These are phyloP conservation scores for Annulohypoxylon maeteangense DNA, from an alignment of 495 filamentous ascomycete species.

Conservation along the genomic window DNA sequence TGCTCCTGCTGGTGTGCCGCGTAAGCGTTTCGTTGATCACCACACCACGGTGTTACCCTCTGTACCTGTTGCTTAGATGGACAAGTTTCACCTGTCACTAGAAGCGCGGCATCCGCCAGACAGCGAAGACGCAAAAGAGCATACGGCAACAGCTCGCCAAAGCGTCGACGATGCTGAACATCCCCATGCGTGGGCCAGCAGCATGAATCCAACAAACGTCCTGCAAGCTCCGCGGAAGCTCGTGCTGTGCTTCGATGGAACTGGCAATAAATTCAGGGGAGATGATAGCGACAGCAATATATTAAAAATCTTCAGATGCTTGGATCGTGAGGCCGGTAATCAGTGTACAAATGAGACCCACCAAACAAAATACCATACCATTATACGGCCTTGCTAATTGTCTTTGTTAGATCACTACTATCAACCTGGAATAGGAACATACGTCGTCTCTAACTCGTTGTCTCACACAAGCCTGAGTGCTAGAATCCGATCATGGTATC, in stretches of 20 bases:
- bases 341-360: conserved; percentile 56
- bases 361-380: neutral
- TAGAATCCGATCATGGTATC: conserved; percentile 76
- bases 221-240: conserved; percentile 56
- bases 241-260: conserved; percentile 90
- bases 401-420: conserved; percentile 70
- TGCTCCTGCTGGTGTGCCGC: neutral
- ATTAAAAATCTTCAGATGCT: conserved; percentile 82
- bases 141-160: conserved; percentile 14
- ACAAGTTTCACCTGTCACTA: conserved; percentile 27
- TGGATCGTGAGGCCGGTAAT: conserved; percentile 62
- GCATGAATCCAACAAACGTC: conserved; percentile 28
- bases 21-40: neutral
- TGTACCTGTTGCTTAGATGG: conserved; percentile 12
- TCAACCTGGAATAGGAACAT: conserved; percentile 87
- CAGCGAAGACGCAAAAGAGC: conserved; percentile 22
- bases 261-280: conserved; percentile 86
- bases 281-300: conserved; percentile 88
- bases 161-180: neutral
- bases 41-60: conserved; percentile 11
- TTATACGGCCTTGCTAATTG: conserved; percentile 19
- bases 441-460: conserved; percentile 74
- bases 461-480: conserved; percentile 72
- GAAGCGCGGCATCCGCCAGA: neutral
- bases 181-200: neutral